Percentiles rank a stretch among this genome's conserved stretches.
Evolutionary conservation across 2,329 filamentous ascomycete genomes (phyloP).

Genomic region (Curvularia spicifera): DNA sequence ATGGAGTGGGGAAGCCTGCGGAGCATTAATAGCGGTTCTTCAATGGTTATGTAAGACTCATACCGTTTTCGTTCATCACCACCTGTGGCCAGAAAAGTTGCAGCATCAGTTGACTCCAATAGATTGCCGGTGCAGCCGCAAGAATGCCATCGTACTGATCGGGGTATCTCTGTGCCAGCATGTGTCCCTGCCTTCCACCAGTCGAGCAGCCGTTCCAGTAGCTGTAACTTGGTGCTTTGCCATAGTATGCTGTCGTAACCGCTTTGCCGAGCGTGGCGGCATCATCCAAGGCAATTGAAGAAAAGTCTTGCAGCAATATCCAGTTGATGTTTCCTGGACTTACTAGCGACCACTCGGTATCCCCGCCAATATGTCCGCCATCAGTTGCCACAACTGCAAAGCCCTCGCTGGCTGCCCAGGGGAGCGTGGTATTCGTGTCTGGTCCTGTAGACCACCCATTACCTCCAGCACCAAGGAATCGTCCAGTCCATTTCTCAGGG

Average conservation of each 20-base stretch:
- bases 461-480: slow-evolving; percentile 32
- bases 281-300: slow-evolving; percentile 42
- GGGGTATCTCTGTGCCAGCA: slow-evolving; percentile 41
- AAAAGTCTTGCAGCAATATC: slow-evolving; percentile 41
- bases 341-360: slow-evolving; percentile 17
- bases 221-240: slow-evolving; percentile 32
- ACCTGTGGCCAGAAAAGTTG: slow-evolving; percentile 31
- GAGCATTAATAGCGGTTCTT: not conserved
- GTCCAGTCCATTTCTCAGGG: slow-evolving; percentile 28
- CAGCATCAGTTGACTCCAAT: slow-evolving; percentile 24
- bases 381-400: slow-evolving; percentile 34
- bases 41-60: not conserved
- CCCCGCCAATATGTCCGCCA: slow-evolving; percentile 23
- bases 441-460: slow-evolving; percentile 27
- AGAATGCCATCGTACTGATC: slow-evolving; percentile 39
- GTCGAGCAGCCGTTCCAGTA: slow-evolving; percentile 41
- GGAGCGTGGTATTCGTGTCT: slow-evolving; percentile 17
- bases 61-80: slow-evolving; percentile 35
- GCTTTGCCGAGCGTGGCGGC: slow-evolving; percentile 37
- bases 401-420: slow-evolving; percentile 26
- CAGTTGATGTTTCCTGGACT: slow-evolving; percentile 30
- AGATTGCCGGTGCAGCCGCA: slow-evolving; percentile 38
- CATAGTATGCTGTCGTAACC: slow-evolving; percentile 37
- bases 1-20: slow-evolving; percentile 18
- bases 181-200: slow-evolving; percentile 36